A percentile compares a stretch with the other conserved stretches of the same genome.
phyloP scores from a whole-genome alignment of 2,329 filamentous ascomycete species.

The Stemphylium lycopersici region DNA sequence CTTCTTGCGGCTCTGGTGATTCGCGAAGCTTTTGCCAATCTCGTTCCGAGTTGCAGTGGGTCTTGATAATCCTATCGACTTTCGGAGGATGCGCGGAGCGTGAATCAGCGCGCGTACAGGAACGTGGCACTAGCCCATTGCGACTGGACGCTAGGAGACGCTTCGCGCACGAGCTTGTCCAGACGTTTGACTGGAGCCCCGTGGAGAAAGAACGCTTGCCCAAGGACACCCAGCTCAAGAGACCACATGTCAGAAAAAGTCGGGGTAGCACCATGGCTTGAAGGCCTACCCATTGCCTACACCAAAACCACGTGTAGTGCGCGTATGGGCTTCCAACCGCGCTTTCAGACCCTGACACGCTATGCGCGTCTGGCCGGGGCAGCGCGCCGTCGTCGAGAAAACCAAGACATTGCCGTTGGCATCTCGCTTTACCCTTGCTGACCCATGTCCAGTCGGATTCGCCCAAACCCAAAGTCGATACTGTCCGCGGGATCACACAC shows the following conservation, averaged over 20 bases:
- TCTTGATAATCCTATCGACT: neutral
- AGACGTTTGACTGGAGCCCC: constrained; percentile 7
- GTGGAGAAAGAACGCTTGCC: constrained; percentile 6
- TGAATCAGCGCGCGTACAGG: neutral
- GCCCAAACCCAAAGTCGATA: neutral
- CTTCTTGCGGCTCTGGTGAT: neutral
- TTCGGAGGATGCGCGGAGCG: neutral
- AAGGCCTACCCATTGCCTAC: neutral
- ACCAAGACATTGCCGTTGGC: constrained; percentile 2
- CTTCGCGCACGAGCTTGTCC: neutral
- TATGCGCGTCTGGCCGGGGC: constrained; percentile 7
- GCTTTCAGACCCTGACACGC: constrained; percentile 1
- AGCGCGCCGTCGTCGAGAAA: constrained; percentile 13
- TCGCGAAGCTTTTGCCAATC: constrained; percentile 5
- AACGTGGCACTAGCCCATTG: neutral
- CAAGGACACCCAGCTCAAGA: neutral
- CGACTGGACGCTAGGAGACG: constrained; percentile 2
- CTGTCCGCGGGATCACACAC: constrained; percentile 2
- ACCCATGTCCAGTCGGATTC: neutral
- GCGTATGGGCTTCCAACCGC: neutral
- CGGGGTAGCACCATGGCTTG: neutral
- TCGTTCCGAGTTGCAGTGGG: constrained; percentile 1
- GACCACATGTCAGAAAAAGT: neutral
- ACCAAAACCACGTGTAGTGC: neutral
- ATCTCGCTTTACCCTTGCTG: neutral